Conservation (phyloP, 495 filamentous ascomycete genomes). For the Evernia prunastri region DNA sequence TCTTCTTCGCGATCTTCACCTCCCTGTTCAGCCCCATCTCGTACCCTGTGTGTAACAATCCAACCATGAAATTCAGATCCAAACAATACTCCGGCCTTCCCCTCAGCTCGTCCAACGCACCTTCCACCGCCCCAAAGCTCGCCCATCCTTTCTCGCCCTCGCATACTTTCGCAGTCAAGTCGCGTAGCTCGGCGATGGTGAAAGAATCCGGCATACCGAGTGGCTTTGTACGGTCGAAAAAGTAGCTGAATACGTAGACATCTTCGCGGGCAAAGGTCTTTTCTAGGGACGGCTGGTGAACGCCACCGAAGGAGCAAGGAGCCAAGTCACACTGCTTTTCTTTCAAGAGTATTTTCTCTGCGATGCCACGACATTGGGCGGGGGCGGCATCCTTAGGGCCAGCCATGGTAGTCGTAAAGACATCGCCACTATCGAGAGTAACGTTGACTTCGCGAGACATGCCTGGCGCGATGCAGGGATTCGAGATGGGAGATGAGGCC, state of each 20-base stretch:
- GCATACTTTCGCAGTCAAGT: conserved; percentile 79
- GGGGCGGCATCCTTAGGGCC: conserved; percentile 65
- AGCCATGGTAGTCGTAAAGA: conserved; percentile 62
- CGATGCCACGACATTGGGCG: conserved; percentile 82
- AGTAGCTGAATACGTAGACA: conserved; percentile 94
- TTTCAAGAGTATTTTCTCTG: conserved; percentile 87
- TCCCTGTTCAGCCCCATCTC: conserved; percentile 95
- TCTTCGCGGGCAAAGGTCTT: conserved; percentile 92
- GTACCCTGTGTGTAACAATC: conserved; percentile 88
- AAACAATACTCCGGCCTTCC: conserved; percentile 85
- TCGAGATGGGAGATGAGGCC: conserved; percentile 57
- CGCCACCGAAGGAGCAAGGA: conserved; percentile 95
- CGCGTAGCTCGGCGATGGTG: conserved; percentile 77
- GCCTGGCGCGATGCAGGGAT: conserved; percentile 84
- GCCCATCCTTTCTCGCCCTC: conserved; percentile 70
- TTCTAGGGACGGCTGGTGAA: conserved; percentile 85
- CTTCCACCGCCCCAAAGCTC: conserved; percentile 64
- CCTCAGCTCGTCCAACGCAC: conserved; percentile 63
- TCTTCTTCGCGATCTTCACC: conserved; percentile 97
- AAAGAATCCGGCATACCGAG: conserved; percentile 96
- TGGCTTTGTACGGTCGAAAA: conserved; percentile 85
- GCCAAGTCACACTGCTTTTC: conserved; percentile 72
- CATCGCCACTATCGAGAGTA: conserved; percentile 50
- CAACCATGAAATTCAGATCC: conserved; percentile 92
- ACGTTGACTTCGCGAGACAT: conserved; percentile 65